Evolutionary conservation across 345 rosid genomes (phyloP), one percentile per base, ranked within the genome.

Genomic region (Brassica carinata): DNA sequence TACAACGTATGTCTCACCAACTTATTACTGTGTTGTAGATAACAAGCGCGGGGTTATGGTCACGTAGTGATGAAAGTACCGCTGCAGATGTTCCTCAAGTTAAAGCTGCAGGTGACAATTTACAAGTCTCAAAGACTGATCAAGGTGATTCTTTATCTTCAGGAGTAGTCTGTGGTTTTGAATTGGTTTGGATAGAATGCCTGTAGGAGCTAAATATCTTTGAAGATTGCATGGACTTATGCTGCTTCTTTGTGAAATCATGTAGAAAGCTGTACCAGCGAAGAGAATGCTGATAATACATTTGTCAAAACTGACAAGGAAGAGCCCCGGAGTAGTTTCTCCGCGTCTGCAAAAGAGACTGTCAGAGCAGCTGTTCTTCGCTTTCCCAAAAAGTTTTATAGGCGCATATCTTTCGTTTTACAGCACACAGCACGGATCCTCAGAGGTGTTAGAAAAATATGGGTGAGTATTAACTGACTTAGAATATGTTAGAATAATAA

Each of bases 21-120:
- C 73, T 73, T 76, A 64, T 81, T 72, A 33, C 77, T 87, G 72
- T 90, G 72, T 40, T 83, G 69, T 76, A 96, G 99, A 94, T 96
- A 72, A 89, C 95, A 64, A 89, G 98, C 83, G 94, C 94, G 10
- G 97, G 97, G 82, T 83, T 94, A 84, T 94, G 98, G 99, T 92
- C 89, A 38, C 91, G 80, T 48, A 85, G 79, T 76, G 85, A 79
- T 77, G 92, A 87, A 86, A 75, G 84, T 71, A 75, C 66, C 72
- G 77, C 80, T 73, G 64, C 48, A 17, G 85, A 84, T 59, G 75
- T 75, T 64, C 88, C 88, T 72, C 75, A 75, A 72, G 45, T 74
- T 76, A 79, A 83, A 62, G 69, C 78, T 77, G 76, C 73, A 57
- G 36, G 82, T 62, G 85, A 86, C 67, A 72, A 77, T 48, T 69